Conservation (phyloP, 2,329 filamentous ascomycete species). For the Venturia nashicola region DNA sequence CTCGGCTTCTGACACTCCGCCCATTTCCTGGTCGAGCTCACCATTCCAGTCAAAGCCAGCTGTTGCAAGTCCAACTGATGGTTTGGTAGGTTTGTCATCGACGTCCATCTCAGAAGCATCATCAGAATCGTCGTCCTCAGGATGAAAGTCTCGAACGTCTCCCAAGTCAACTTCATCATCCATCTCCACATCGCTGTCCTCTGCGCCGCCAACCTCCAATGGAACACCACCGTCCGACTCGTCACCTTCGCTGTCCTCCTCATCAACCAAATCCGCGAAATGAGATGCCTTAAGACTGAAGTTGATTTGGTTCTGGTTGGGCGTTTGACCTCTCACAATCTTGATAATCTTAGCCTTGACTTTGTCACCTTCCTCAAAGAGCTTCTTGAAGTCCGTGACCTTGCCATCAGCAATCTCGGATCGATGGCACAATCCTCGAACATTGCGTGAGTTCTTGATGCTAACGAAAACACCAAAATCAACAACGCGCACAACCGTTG, state of each 20-base stretch:
- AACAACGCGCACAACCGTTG: slow-evolving; percentile 85
- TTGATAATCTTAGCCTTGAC: slow-evolving; percentile 85
- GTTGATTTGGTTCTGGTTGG: slow-evolving; percentile 63
- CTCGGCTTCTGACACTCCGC: slow-evolving; percentile 39
- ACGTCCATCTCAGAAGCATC: slow-evolving; percentile 35
- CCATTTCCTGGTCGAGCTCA: slow-evolving; percentile 44
- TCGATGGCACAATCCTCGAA: slow-evolving; percentile 87
- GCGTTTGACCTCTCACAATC: slow-evolving; percentile 41
- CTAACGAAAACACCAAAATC: slow-evolving; percentile 93
- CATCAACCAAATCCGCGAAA: slow-evolving; percentile 52
- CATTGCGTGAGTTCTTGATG: slow-evolving; percentile 72
- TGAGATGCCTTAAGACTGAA: slow-evolving; percentile 91
- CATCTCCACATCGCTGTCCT: slow-evolving; percentile 25
- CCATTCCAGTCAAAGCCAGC: slow-evolving; percentile 85
- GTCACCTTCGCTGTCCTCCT: slow-evolving; percentile 33
- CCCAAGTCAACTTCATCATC: slow-evolving; percentile 33
- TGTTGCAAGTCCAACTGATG: slow-evolving; percentile 47
- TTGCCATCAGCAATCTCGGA: slow-evolving; percentile 80
- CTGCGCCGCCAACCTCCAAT: slow-evolving; percentile 34
- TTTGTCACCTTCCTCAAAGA: slow-evolving; percentile 82
- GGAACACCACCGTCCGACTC: slow-evolving; percentile 28
- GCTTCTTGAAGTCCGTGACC: slow-evolving; percentile 72
- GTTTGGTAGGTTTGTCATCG: slow-evolving; percentile 19
- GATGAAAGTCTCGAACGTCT: slow-evolving; percentile 32
- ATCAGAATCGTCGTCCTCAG: slow-evolving; percentile 20